Evolutionary conservation across 2,329 filamentous ascomycete species (phyloP), one percentile per base, ranked within the genome.

Genomic region (Fusarium newnesense): DNA sequence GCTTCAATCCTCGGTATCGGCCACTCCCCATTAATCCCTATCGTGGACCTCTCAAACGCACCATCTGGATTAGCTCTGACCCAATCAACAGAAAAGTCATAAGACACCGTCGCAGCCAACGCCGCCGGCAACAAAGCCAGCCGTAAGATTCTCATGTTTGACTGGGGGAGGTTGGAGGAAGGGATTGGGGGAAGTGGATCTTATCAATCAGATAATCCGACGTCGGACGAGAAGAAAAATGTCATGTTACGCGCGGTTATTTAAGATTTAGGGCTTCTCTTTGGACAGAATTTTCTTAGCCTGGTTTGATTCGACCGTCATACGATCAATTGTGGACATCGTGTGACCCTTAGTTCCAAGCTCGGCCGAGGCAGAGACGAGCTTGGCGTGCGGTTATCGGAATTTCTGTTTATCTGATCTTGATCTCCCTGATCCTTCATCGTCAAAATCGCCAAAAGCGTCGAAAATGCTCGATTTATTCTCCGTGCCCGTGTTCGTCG

Each of bases 401-500:
- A 60, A 59, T 47, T 67, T 66, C 53, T 60, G 39, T 74, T 74
- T 74, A 74, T 74, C 71, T 69, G 72, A 74, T 74, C 67, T 50
- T 64, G 72, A 74, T 74, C 67, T 50, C 60, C 42, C 42, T 36
- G 56, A 42, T 57, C 52, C 40, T 47, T 32, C 32, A 72, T 43
- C 28, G 21, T 49, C 28, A 54, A 28, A 50, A n/a, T 34, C 24
- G 24, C 24, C 24, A 24, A 24, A 24, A 37, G 36, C 32, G 9
- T 30, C 40, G 81, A 64, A 53, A 69, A 91, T 89, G 84, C 86
- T 88, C 69, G 88, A 93, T 79, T 89, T 95, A 61, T 95, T 95
- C 80, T 89, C 92, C 67, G 90, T 94, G 18, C 93, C 92, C 75
- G 90, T 97, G 56, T 97, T 97, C 85, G 95, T 97, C 84, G 94